Base-by-base conservation (phyloP, 108 stramenopile species). In the Conticribra guillardii region DNA sequence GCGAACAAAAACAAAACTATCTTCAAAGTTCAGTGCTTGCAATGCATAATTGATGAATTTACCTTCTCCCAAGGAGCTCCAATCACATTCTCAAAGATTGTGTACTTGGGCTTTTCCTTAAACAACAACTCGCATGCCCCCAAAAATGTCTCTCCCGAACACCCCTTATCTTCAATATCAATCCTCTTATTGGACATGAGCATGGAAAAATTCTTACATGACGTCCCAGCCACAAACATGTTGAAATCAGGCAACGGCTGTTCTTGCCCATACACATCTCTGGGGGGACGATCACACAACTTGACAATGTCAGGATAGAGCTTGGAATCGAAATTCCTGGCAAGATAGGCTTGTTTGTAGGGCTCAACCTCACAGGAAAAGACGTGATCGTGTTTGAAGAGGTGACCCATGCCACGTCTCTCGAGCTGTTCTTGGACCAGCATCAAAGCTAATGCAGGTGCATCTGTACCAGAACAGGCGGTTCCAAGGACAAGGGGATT, bases 111-210 rank as follows among this genome's bases (percentile, higher is more conserved):
- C 46, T 83, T 82, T 33, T 85, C 73, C 17, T 84, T 68, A 24
- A 81, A 75, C n/a, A 92, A 52, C 23, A 88, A 48, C 64, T 89
- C 88, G 27, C 71, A 67, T 0, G 91, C 91, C 0, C 88, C 88
- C 47, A 92, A 61, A 60, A 92, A 92, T 9, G 91, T 92, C 64
- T 92, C 88, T 24, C 91, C 91, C 33, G 71, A 74, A 24, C 79
- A 80, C 19, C 91, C 91, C 64, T 83, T 82, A 31, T 89, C 91
- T 69, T 92, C 88, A 71, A 92, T 92, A 57, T 92, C 91, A 32
- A 81, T 55, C 4, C 85, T 64, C 28, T 80, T 74, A 2, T 53
- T 82, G 16, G 84, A 82, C 45, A 82, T 62, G 55, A 92, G 52
- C 85, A 85, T 85, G 21, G 69, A 73, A 64, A 92, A 92, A 56